Percentiles rank a stretch among this genome's conserved stretches.
phyloP scores from a whole-genome alignment of 2,329 filamentous ascomycete species.

The Fusarium caatingaense region DNA sequence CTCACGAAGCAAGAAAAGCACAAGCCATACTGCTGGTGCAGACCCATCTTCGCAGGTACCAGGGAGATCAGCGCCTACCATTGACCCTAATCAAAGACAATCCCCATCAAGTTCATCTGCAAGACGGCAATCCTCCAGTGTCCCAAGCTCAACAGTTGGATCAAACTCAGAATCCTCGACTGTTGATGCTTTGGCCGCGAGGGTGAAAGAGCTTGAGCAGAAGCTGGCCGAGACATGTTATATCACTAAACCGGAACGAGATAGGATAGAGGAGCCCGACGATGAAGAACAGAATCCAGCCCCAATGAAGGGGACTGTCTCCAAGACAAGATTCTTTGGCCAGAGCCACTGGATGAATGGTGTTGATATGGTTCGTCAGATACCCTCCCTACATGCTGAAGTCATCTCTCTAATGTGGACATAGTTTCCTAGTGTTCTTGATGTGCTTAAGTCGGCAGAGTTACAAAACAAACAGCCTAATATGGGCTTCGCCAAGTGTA shows the following conservation, averaged over 20 bases:
- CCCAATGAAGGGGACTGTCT: conserved; percentile 51
- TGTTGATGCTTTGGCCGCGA: conserved; percentile 51
- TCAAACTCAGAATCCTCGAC: conserved; percentile 44
- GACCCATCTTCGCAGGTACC: conserved; percentile 31
- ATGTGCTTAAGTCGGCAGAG: conserved; percentile 45
- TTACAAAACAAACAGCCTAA: conserved; percentile 48
- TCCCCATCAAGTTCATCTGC: conserved; percentile 3
- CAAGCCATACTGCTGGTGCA: neutral
- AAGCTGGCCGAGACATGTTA: conserved; percentile 50
- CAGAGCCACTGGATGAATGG: conserved; percentile 65
- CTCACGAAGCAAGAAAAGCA: conserved; percentile 40
- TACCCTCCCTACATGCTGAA: neutral
- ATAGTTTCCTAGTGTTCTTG: conserved; percentile 49
- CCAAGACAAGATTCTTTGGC: conserved; percentile 59
- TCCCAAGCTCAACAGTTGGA: conserved; percentile 42
- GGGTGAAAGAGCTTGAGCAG: conserved; percentile 58
- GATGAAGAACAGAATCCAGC: conserved; percentile 16
- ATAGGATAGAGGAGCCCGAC: conserved; percentile 7
- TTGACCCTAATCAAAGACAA: conserved; percentile 9
- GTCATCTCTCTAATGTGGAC: neutral
- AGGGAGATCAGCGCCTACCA: conserved; percentile 32
- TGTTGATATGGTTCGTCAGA: conserved; percentile 53
- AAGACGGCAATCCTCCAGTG: conserved; percentile 38
- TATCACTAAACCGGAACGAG: conserved; percentile 37
- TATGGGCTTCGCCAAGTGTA: conserved; percentile 53